Evolutionary conservation across 139 green algal species (phyloP).

Genomic region (Closterium sp.): DNA sequence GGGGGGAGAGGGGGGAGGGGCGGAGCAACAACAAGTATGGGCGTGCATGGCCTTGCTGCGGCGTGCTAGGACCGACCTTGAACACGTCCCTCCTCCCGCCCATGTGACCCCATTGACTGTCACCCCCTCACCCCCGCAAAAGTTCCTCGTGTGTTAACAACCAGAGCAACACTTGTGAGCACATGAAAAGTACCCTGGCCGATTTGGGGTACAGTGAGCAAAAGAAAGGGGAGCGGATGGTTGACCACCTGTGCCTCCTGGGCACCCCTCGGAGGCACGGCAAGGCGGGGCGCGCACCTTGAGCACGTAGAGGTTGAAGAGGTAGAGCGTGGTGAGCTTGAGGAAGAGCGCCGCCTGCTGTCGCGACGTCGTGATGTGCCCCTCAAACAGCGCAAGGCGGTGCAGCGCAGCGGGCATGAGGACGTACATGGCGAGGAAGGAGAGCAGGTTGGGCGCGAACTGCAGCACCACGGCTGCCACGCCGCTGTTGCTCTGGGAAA

Average conservation of each 20-base stretch:
- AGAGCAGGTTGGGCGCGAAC: constrained; percentile 43
- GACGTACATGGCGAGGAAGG: constrained; percentile 44
- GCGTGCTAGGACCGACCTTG: too few species aligned
- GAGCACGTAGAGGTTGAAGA: constrained; percentile 46
- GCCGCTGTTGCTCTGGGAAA: constrained; percentile 25
- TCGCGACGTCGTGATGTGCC: constrained; percentile 38
- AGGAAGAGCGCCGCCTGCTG: constrained; percentile 24
- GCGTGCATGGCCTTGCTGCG: too few species aligned
- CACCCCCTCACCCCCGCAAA: too few species aligned
- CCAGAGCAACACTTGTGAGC: too few species aligned
- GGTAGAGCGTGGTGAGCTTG: constrained; percentile 47
- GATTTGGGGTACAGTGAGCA: background rate
- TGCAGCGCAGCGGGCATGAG: constrained; percentile 22
- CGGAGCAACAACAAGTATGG: background rate
- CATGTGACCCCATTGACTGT: too few species aligned
- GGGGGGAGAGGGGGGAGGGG: background rate
- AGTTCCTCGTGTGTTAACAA: too few species aligned
- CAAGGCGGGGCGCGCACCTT: constrained; percentile 5
- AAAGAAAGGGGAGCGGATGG: background rate
- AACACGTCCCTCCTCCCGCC: too few species aligned
- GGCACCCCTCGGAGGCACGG: background rate
- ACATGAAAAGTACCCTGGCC: too few species aligned
- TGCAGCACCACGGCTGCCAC: constrained; percentile 37
- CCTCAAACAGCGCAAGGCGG: constrained; percentile 5
- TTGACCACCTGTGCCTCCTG: too few species aligned